Evolutionary conservation across 352 stramenopile genomes (phyloP).

Genomic region (Globisporangium orthogonon): DNA sequence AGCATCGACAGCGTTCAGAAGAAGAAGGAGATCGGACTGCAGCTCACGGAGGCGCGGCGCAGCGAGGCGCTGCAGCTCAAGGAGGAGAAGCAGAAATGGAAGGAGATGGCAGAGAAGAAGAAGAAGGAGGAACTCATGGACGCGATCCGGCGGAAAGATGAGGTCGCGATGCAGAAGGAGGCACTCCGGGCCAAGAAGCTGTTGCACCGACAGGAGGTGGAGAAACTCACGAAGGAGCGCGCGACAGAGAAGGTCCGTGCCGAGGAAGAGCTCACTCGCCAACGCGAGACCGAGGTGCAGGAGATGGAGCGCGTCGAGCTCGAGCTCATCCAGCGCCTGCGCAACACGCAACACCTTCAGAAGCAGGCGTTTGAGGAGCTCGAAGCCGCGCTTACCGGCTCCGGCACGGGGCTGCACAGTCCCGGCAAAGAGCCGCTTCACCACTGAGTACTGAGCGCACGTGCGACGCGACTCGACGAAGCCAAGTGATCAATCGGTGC

Average conservation of each 20-base stretch:
- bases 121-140: constrained; percentile 60
- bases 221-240: constrained; percentile 63
- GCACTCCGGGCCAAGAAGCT: constrained; percentile 59
- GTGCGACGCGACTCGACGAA: background rate
- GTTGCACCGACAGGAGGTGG: constrained; percentile 59
- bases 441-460: background rate
- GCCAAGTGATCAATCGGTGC: too few relatives aligned
- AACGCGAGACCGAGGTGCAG: constrained; percentile 60
- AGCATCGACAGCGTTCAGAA: constrained; percentile 77
- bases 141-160: constrained; percentile 62
- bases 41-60: constrained; percentile 60
- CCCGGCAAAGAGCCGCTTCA: constrained; percentile 21
- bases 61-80: constrained; percentile 69
- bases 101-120: constrained; percentile 56
- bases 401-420: constrained; percentile 21
- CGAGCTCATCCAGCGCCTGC: constrained; percentile 74
- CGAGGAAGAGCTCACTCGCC: constrained; percentile 56
- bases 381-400: constrained; percentile 60
- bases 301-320: constrained; percentile 80
- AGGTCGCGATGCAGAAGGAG: constrained; percentile 64
- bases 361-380: constrained; percentile 84
- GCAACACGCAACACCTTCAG: constrained; percentile 81
- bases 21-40: constrained; percentile 68
- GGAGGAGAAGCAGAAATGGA: constrained; percentile 79
- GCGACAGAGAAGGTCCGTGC: constrained; percentile 48